phyloP scores from a whole-genome alignment of 139 green algal species.

The Micractinium sp. region DNA sequence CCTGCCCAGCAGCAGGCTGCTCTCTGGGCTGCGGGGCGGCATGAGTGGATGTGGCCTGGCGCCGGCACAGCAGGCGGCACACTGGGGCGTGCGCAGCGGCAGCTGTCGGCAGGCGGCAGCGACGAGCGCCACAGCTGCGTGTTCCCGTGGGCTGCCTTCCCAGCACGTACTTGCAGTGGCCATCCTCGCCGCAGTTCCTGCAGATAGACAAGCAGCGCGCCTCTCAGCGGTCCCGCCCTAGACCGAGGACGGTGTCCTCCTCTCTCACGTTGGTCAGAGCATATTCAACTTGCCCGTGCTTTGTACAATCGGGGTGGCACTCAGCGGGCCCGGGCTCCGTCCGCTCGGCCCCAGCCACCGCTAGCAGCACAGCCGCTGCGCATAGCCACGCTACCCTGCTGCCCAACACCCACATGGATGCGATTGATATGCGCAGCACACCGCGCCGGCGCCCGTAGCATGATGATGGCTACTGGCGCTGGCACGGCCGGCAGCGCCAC shows the following conservation, averaged over 20 bases:
- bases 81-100: not conserved
- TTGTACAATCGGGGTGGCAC: not conserved
- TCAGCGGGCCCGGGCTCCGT: not conserved
- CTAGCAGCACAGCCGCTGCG: too few species aligned
- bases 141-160: not conserved
- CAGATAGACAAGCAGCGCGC: too few species aligned
- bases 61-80: not conserved
- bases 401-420: too few species aligned
- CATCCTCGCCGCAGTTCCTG: not conserved
- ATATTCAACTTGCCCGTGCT: not conserved
- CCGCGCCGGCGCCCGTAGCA: too few species aligned
- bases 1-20: too few species aligned
- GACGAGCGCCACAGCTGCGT: not conserved
- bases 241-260: not conserved
- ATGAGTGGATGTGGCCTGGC: not conserved
- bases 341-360: not conserved
- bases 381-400: too few species aligned
- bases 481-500: too few species aligned
- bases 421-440: too few species aligned
- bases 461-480: too few species aligned
- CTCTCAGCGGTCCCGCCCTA: too few species aligned
- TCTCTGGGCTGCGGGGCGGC: too few species aligned
- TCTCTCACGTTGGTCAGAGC: not conserved
- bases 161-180: not conserved
- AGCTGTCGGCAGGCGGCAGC: not conserved